Conservation (phyloP, 805 yeast genomes). For the Hanseniaspora guilliermondii region DNA sequence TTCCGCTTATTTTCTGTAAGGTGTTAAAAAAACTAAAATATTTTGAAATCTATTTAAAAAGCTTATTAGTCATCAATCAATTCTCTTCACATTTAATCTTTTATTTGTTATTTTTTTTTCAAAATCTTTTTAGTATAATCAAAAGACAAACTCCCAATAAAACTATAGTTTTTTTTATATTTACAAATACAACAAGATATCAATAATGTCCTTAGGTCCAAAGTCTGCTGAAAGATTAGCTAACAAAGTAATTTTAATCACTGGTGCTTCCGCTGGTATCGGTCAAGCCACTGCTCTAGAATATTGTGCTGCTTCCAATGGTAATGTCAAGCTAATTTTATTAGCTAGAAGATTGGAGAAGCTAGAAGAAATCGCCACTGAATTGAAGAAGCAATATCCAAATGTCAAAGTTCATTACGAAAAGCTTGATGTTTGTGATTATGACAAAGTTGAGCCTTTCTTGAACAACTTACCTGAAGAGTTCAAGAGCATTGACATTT, state of each 20-base stretch:
- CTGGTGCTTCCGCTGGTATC: conserved; percentile 97
- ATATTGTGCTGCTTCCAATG: conserved; percentile 63
- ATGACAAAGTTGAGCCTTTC: conserved; percentile 40
- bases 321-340: conserved; percentile 55
- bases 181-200: neutral
- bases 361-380: conserved; percentile 37
- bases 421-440: conserved; percentile 45
- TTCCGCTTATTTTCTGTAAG: too few relatives aligned
- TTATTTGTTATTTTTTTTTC: too few relatives aligned
- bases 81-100: neutral
- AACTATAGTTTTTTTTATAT: too few relatives aligned
- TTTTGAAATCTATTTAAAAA: too few relatives aligned
- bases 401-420: conserved; percentile 34
- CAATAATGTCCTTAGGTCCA: conserved; percentile 50
- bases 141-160: neutral
- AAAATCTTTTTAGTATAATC: neutral
- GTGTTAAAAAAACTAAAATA: too few relatives aligned
- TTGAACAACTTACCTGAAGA: conserved; percentile 43
- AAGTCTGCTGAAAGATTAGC: conserved; percentile 71
- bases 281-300: conserved; percentile 87
- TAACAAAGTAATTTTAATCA: conserved; percentile 66
- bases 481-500: conserved; percentile 51
- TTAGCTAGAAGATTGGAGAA: conserved; percentile 68
- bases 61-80: too few relatives aligned
- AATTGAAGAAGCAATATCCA: conserved; percentile 38